These are phyloP conservation scores for Metschnikowia gelsemii DNA, from an alignment of 805 yeast species.

Conservation along the genomic window DNA sequence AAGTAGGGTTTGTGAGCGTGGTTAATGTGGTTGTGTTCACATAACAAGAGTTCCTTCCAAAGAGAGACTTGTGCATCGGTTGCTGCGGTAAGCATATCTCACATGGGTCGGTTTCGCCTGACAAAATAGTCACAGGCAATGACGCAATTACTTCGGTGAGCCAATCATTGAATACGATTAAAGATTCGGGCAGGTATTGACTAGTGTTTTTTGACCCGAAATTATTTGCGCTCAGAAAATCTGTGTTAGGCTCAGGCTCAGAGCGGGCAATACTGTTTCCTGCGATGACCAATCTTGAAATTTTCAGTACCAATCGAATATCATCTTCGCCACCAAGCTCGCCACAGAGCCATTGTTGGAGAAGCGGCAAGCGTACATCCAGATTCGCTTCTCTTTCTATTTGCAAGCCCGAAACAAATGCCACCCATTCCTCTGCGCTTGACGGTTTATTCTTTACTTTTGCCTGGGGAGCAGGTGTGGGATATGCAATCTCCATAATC, in stretches of 20 bases:
- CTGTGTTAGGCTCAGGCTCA: constrained; percentile 23
- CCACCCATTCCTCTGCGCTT: constrained; percentile 36
- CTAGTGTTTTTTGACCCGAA: constrained; percentile 55
- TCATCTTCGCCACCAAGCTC: constrained; percentile 49
- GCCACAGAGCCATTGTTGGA: constrained; percentile 72
- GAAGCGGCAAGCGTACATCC: constrained; percentile 49
- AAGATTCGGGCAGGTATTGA: constrained; percentile 47
- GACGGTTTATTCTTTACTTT: constrained; percentile 20
- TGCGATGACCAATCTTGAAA: constrained; percentile 60
- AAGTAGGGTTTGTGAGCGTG: constrained; percentile 61
- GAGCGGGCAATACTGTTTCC: constrained; percentile 62
- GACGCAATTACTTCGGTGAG: constrained; percentile 55
- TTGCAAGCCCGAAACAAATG: constrained; percentile 75
- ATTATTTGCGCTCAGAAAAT: constrained; percentile 39
- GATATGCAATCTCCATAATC: constrained; percentile 75
- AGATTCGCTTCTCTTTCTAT: constrained; percentile 48
- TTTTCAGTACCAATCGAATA: constrained; percentile 25
- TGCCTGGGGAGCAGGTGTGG: constrained; percentile 60
- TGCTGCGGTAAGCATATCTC: constrained; percentile 85
- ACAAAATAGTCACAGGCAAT: constrained; percentile 74
- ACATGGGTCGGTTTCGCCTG: constrained; percentile 86
- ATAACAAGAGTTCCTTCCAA: constrained; percentile 46
- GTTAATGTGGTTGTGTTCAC: constrained; percentile 26
- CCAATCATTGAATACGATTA: constrained; percentile 58
- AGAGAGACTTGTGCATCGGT: constrained; percentile 77